A percentile compares a stretch with the other conserved stretches of the same genome.
These are phyloP conservation scores for Kwoniella bestiolae DNA, from an alignment of 768 basidiomycete genomes.

Conservation along the genomic window DNA sequence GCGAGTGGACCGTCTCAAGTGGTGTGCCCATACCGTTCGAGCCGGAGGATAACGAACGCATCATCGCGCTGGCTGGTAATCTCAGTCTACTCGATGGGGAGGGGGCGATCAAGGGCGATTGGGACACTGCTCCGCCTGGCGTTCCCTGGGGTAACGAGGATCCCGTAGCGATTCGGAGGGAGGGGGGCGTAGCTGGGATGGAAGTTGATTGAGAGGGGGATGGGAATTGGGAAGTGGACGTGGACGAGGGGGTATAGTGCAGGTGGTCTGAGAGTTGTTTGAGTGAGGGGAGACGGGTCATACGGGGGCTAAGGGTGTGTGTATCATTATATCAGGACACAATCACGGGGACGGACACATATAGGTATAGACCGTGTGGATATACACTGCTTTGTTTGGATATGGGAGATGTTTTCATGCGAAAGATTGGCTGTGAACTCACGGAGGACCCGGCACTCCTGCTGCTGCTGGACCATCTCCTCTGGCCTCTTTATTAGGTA, in stretches of 20 bases:
- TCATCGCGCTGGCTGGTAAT: conserved; percentile 47
- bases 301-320: conserved; percentile 24
- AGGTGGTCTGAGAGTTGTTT: conserved; percentile 37
- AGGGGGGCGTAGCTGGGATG: conserved; percentile 28
- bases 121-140: conserved; percentile 3
- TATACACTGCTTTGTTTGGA: too few relatives aligned
- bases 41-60: conserved; percentile 28
- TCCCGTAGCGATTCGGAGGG: conserved; percentile 24
- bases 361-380: too few relatives aligned
- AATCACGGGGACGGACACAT: background rate
- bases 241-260: conserved; percentile 19
- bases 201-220: conserved; percentile 8
- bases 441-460: conserved; percentile 5
- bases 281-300: conserved; percentile 45
- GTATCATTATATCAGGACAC: background rate
- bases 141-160: conserved; percentile 7
- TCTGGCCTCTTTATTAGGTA: conserved; percentile 23
- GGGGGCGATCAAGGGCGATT: conserved; percentile 21
- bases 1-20: conserved; percentile 9
- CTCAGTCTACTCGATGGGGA: conserved; percentile 31
- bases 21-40: conserved; percentile 17
- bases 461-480: background rate
- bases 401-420: too few relatives aligned
- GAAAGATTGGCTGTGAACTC: background rate
- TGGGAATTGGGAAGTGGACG: conserved; percentile 15